Conservation (phyloP, 2,329 filamentous ascomycete species). For the Trichocomaceae sp. region DNA sequence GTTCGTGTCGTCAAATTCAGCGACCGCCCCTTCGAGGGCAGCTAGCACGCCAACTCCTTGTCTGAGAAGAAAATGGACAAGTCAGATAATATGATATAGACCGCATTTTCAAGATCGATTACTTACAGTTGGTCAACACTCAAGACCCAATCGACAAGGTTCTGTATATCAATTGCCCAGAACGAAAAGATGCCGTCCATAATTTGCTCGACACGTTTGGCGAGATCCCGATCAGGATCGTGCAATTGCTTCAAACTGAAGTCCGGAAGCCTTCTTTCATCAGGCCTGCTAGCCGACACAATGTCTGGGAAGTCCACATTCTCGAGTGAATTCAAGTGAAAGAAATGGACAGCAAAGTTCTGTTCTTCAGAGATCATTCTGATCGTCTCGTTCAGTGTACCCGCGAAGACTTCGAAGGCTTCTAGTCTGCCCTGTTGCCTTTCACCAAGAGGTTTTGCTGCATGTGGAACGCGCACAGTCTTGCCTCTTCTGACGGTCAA, state of each 20-base stretch:
- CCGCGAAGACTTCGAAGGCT: constrained; percentile 74
- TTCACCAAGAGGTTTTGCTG: constrained; percentile 44
- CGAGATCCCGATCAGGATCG: constrained; percentile 81
- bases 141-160: constrained; percentile 76
- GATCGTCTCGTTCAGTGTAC: constrained; percentile 72
- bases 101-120: neutral
- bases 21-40: constrained; percentile 69
- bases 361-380: constrained; percentile 87
- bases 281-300: constrained; percentile 59
- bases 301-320: constrained; percentile 76
- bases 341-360: constrained; percentile 95
- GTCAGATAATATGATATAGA: constrained; percentile 11
- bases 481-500: constrained; percentile 91
- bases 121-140: constrained; percentile 73
- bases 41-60: constrained; percentile 86
- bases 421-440: constrained; percentile 59
- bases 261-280: constrained; percentile 64
- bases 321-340: constrained; percentile 83
- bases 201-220: constrained; percentile 72
- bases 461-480: constrained; percentile 49
- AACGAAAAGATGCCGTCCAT: constrained; percentile 88
- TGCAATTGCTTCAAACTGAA: constrained; percentile 68
- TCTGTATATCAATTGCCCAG: constrained; percentile 69
- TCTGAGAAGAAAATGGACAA: constrained; percentile 37
- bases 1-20: constrained; percentile 77